Percentiles rank a stretch among this genome's conserved stretches.
Conservation (phyloP, 305 asterid genomes). For the Solanum hybrid region DNA sequence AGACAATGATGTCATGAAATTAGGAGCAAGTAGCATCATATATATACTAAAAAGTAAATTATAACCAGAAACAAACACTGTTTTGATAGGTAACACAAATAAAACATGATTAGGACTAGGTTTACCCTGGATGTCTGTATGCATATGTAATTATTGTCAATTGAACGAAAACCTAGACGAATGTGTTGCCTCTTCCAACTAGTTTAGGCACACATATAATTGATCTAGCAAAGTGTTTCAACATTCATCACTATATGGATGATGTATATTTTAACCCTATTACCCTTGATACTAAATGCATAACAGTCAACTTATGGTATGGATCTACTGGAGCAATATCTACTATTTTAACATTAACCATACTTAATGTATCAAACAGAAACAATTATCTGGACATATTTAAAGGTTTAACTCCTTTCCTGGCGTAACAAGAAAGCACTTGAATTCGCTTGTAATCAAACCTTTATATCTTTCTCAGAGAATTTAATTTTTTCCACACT, state of each 20-base stretch:
- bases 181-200: not conserved
- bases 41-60: too few relatives aligned
- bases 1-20: not conserved
- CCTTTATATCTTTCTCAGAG: not conserved
- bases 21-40: not conserved
- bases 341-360: not conserved
- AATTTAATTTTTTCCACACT: not conserved
- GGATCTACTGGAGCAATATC: not conserved
- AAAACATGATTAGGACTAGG: not conserved
- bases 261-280: not conserved
- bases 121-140: not conserved
- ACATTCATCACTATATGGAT: not conserved
- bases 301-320: not conserved
- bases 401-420: not conserved
- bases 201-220: conserved; percentile 1
- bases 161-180: not conserved
- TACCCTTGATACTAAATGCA: not conserved
- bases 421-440: not conserved
- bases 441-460: not conserved
- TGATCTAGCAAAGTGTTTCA: not conserved
- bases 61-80: too few relatives aligned
- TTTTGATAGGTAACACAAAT: too few relatives aligned
- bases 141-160: not conserved
- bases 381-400: not conserved
- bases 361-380: not conserved